A percentile compares a stretch with the other conserved stretches of the same genome.
Conservation (phyloP, 345 rosid species). For the Viola odorata region DNA sequence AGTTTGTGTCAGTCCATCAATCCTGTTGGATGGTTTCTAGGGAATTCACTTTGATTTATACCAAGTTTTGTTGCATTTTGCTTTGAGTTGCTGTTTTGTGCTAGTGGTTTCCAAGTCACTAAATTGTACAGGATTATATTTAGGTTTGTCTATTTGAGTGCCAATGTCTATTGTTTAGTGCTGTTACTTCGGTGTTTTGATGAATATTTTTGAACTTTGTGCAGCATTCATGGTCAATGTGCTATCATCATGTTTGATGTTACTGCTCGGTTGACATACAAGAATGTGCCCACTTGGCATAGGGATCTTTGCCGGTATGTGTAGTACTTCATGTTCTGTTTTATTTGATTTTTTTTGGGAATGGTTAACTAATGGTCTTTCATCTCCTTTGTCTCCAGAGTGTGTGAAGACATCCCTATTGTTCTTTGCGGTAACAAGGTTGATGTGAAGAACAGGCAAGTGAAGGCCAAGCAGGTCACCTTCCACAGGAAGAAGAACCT, state of each 20-base stretch:
- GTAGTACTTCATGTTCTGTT: background rate
- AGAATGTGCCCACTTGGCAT: conserved; percentile 99
- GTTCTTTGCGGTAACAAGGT: conserved; percentile 60
- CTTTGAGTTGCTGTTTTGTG: too few relatives aligned
- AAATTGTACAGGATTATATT: too few relatives aligned
- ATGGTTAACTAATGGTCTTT: background rate
- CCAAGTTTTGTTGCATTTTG: too few relatives aligned
- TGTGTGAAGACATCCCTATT: conserved; percentile 51
- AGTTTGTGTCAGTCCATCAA: too few relatives aligned
- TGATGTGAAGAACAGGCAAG: conserved; percentile 54
- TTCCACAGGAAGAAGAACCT: conserved; percentile 52
- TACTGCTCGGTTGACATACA: conserved; percentile 90
- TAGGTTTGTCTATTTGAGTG: background rate
- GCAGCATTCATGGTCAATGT: conserved; percentile 97
- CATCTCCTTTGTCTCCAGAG: conserved; percentile 21
- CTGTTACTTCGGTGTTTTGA: background rate
- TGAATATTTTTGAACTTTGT: conserved; percentile 1
- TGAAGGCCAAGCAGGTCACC: conserved; percentile 51
- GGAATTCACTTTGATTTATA: too few relatives aligned
- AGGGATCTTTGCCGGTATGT: conserved; percentile 88
- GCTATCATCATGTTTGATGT: conserved; percentile 98
- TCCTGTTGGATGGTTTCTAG: too few relatives aligned
- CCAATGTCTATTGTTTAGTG: background rate
- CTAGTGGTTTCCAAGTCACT: too few relatives aligned
- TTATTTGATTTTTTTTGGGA: background rate